Base-by-base conservation (phyloP, 2,329 filamentous ascomycete genomes). In the Nemania sp. region DNA sequence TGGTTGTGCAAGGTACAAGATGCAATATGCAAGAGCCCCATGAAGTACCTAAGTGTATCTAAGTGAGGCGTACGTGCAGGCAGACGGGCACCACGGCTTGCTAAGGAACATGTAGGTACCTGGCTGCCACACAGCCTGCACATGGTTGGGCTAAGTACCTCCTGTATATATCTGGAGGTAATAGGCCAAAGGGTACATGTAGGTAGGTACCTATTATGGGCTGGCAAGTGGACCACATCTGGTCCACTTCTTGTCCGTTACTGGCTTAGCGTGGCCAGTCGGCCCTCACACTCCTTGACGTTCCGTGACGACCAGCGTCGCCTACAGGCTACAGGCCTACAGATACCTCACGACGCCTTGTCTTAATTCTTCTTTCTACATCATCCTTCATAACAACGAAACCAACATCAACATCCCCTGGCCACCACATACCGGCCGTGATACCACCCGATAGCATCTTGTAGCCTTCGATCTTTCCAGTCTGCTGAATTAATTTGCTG, bases 351-450 rank as follows among this genome's bases (percentile, higher is more conserved):
- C 63, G 54, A 63, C 63, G 63, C 63, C 66, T 66, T 70, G 69
- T 70, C 68, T 71, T 63, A 68, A 71, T 70, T 69, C 59, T 67
- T 71, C 67, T 70, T 69, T 68, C 66, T 72, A 69, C 67, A 68
- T 71, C 68, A 67, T 68, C 68, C 53, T 66, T 64, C 64, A 65
- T 45, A 62, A 63, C 66, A 50, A 64, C 57, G 42, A 62, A 50
- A 54, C 54, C 54, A 48, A 47, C 57, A 63, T 57, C 60, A 25
- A 51, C 50, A 39, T 57, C 60, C 37, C 15, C 52, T 42, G 62
- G 50, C 47, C 67, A 61, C 65, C 43, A 15, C 54, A 29, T 29
- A 29, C 25, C 29, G 54, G 35, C 45, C n/a, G 42, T 53, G 13
- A 15, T 55, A 34, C 45, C 54, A 7, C 43, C 39, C 46, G 55